These are phyloP conservation scores for Colletotrichum chlorophyti DNA, from an alignment of 2,329 filamentous ascomycete genomes.

Conservation along the genomic window DNA sequence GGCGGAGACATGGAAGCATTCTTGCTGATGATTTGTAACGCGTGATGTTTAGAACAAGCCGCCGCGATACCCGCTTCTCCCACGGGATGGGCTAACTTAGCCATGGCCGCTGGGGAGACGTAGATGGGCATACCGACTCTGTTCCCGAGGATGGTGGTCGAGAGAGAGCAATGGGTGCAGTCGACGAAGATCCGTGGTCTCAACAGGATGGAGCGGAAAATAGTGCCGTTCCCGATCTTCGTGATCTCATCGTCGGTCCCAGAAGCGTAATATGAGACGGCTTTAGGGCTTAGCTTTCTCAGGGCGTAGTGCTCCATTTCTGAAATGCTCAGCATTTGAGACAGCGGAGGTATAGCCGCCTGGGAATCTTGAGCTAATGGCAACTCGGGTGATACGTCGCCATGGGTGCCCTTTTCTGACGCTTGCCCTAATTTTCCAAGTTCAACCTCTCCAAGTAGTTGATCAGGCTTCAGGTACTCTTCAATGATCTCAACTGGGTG, in stretches of 20 bases:
- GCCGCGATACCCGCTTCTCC: constrained; percentile 80
- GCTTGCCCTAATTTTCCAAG: constrained; percentile 35
- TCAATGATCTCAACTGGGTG: constrained; percentile 83
- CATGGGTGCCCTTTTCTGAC: background rate
- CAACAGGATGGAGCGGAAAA: constrained; percentile 78
- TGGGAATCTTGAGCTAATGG: constrained; percentile 41
- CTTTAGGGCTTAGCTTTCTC: constrained; percentile 75
- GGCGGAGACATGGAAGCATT: constrained; percentile 86
- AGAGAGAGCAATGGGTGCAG: constrained; percentile 73
- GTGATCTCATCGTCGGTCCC: constrained; percentile 78
- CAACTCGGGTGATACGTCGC: constrained; percentile 45
- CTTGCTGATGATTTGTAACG: constrained; percentile 80
- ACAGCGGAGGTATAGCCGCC: constrained; percentile 57
- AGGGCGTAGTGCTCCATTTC: constrained; percentile 80
- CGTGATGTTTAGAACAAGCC: constrained; percentile 72
- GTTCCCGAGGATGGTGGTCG: constrained; percentile 73
- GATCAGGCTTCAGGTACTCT: constrained; percentile 72
- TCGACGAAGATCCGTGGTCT: constrained; percentile 84
- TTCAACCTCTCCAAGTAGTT: constrained; percentile 75
- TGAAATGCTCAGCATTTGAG: constrained; percentile 76
- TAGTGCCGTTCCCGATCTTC: constrained; percentile 76
- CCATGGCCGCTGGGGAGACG: constrained; percentile 82
- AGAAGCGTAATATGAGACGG: constrained; percentile 89
- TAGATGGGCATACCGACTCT: constrained; percentile 75
- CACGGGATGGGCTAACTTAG: constrained; percentile 75